Base-by-base conservation (phyloP, 139 green algal genomes). In the Chlorella sp. region DNA sequence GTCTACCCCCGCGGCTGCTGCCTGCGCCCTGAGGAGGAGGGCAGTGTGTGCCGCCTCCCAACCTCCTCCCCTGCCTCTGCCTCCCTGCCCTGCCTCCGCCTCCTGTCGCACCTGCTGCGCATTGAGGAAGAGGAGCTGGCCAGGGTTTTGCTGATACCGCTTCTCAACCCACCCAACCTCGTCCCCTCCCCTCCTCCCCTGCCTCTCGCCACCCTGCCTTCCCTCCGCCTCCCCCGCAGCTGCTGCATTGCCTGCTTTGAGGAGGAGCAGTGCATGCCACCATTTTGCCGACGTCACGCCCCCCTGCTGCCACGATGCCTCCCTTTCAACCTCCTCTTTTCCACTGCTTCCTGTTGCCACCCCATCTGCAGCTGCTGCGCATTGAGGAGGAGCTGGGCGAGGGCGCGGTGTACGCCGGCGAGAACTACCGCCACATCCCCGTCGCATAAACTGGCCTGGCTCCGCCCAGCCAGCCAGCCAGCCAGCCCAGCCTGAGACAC, bases 341-440 rank as follows among this genome's bases (percentile, higher is more conserved):
- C n/a, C n/a, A n/a, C n/a, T 57, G 34, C 60, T 0, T 9, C 57
- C 32, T 22, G 36, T 21, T 60, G n/a, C n/a, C 53, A 36, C 40
- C 12, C 57, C 7, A 0, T 14, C 79, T 30, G 82, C 89, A 92
- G 84, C 95, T 99, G 89, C 92, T 99, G 89, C 94, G 98, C 82
- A 99, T 99, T 88, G 98, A 99, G 95, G 96, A 99, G 94, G 97
- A 98, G 91, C 91, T 98, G 75, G 96, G 96, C 60, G 90, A 88
- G 18, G 94, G 96, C 11, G 96, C 97, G 4, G 91, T 79, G 53
- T 89, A 89, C 60, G 86, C 86, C 37, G 86, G 86, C n/a, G 86
- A 90, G 24, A 86, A 95, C 87, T 97, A 94, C 92, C 92, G 94
- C 81, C 90, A 95, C 94, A 98, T 98, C 77, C 71, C 75, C 76